Base-by-base conservation (phyloP, 306 rosid species). In the Dryas drummondii region DNA sequence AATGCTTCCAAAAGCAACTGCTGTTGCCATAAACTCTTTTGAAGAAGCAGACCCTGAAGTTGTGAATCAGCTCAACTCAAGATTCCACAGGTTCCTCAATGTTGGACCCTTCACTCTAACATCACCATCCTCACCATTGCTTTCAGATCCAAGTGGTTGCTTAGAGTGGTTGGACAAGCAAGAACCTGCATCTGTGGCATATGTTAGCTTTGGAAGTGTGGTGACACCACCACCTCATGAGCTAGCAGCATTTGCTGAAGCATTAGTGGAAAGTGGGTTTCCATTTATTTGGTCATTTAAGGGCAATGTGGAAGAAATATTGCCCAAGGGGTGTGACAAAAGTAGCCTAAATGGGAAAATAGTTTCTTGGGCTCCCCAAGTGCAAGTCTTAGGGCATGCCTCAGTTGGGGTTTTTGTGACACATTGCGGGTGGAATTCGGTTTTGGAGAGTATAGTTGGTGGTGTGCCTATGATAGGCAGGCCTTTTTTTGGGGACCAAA, bases 371-470 rank as follows among this genome's bases (percentile, higher is more conserved):
- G 88, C 93, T 0, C 90, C 91, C 0, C 97, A 91, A 51, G 2
- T 37, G 55, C 78, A 75, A 26, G 83, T 87, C 66, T 75, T 89
- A 9, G 67, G 44, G 12, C 91, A 91, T 73, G 2, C 66, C 2
- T 71, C 96, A 0, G 70, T 78, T 32, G 90, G 88, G 1, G 90
- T 66, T 64, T 87, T 87, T 68, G 66, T 89, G 19, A 89, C 88
- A 0, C 97, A 89, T 16, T 76, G 83, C 44, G 97, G 97, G 3
- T 91, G 97, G 97, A 91, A 89, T 55, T 87, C 91, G 0, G 15
- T 85, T 9, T 26, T 86, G 84, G 97, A 91, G 51, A 85, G 93
- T 55, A 76, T 87, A 1, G 72, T 78, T 1, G 89, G 90, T 1
- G 90, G 93, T 5, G 96, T 91, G 42, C 91, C 96, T 1, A 83